A percentile compares a stretch with the other conserved stretches of the same genome.
phyloP scores from a whole-genome alignment of 2,329 filamentous ascomycete species.

The Zymoseptoria ardabiliae region DNA sequence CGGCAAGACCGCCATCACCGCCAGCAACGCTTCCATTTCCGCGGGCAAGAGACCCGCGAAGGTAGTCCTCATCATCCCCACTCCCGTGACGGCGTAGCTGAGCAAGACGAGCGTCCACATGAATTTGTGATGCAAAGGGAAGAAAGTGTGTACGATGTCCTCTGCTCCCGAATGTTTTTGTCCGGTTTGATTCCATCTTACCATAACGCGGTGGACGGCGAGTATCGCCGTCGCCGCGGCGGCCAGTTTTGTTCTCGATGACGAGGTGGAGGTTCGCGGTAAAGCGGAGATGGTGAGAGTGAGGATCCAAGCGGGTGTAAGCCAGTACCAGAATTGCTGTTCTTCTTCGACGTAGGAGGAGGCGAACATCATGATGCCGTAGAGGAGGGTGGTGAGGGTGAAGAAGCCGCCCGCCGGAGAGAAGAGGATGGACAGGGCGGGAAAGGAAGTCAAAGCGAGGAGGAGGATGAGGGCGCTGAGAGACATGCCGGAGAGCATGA shows the following conservation, averaged over 20 bases:
- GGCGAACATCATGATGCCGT: conserved; percentile 90
- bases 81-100: conserved; percentile 58
- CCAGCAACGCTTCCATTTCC: conserved; percentile 26
- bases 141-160: conserved; percentile 70
- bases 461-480: conserved; percentile 38
- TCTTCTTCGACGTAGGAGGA: conserved; percentile 98
- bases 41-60: conserved; percentile 20
- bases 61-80: conserved; percentile 34
- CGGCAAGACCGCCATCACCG: conserved; percentile 41
- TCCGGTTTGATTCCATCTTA: conserved; percentile 93
- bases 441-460: conserved; percentile 30
- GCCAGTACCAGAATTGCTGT: conserved; percentile 98
- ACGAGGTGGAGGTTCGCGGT: background rate
- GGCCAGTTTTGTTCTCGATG: conserved; percentile 3
- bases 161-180: conserved; percentile 90
- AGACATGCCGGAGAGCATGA: conserved; percentile 45
- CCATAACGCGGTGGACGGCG: conserved; percentile 55
- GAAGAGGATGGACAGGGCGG: background rate
- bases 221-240: conserved; percentile 39
- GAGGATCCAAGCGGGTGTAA: conserved; percentile 59
- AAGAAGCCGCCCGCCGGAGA: too few relatives aligned
- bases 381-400: conserved; percentile 44
- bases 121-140: conserved; percentile 55
- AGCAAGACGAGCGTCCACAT: conserved; percentile 68
- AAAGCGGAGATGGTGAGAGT: conserved; percentile 25